Evolutionary conservation across 306 rosid species (phyloP).

Genomic region (Gastrolobium bilobum): DNA sequence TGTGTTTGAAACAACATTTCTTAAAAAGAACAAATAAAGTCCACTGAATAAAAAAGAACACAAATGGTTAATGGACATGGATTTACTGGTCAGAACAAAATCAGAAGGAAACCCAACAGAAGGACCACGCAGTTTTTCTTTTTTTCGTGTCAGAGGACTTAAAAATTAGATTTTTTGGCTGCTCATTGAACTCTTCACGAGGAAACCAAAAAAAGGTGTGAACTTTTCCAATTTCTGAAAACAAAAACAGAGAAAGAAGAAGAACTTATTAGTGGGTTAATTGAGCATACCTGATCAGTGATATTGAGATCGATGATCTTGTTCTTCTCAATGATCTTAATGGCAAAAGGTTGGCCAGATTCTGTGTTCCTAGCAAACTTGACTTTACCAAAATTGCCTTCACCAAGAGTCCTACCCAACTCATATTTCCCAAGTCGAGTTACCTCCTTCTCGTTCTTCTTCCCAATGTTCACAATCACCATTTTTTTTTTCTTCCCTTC

Average conservation of each 20-base stretch:
- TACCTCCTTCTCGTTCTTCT: slow-evolving; percentile 33
- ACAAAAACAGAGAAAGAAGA: neutral
- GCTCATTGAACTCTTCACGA: neutral
- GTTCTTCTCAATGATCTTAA: slow-evolving; percentile 82
- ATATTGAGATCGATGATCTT: slow-evolving; percentile 66
- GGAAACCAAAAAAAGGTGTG: neutral
- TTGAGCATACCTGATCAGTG: slow-evolving; percentile 70
- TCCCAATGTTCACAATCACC: slow-evolving; percentile 50
- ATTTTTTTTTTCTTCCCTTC: neutral
- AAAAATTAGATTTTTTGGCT: neutral
- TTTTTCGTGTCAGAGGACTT: neutral
- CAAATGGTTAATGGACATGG: neutral
- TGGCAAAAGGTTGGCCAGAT: slow-evolving; percentile 71
- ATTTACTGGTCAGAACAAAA: neutral
- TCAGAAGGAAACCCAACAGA: neutral
- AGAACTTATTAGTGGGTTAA: neutral
- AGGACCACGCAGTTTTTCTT: neutral
- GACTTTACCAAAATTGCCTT: slow-evolving; percentile 93
- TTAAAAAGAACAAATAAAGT: neutral
- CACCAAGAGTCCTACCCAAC: slow-evolving; percentile 82
- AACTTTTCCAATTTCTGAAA: neutral
- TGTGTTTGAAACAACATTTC: neutral
- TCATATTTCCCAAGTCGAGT: slow-evolving; percentile 80
- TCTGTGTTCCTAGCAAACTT: slow-evolving; percentile 71
- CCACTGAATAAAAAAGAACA: neutral